Evolutionary conservation across 1,284 basidiomycete species (phyloP), one percentile per base, ranked within the genome.

Genomic region (Austroboletus novae-zelandiae): DNA sequence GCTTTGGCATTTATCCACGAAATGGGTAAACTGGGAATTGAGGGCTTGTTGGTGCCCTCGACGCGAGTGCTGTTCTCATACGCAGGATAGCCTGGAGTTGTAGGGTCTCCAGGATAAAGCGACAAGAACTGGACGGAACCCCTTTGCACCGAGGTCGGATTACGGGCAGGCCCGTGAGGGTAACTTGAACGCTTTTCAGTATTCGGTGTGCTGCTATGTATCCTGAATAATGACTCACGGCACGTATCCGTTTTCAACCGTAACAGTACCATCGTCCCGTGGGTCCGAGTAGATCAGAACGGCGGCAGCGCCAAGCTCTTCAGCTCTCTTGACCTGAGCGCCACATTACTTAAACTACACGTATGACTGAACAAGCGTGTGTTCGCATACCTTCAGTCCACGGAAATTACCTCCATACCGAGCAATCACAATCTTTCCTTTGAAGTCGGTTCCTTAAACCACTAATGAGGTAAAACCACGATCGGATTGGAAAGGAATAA

Each of bases 101-200:
- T 77, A 13, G 83, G 81, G 65, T 87, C 85, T 31, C 79, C 78
- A 0, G 89, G 86, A 61, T 89, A 89, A 50, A 77, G 64, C 9
- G 80, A 83, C 27, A 89, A 65, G 62, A 79, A 89, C 65, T 90
- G 87, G 5, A 90, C 89, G 17, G 79, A 81, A 18, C 89, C 89
- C 35, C 89, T 79, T 67, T 92, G 83, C 18, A 89, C 81, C 4
- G 80, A 76, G 17, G 77, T 78, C 0, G 84, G 85, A 59, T 87
- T 82, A 32, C 85, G 76, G 25, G 88, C 89, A 15, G 87, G 87
- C 0, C 89, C 89, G 4, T 79, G 71, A 5, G 89, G 89, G 65
- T 91, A 71, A 31, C 69, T 71, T 45, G 30, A 39, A 39, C 4
- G 9, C 11, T 35, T 29, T 56, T 23, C 23, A 55, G 32, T 25